Evolutionary conservation across 768 basidiomycete species (phyloP), one percentile per base, ranked within the genome.

Genomic region (Nidularia pulvinata): DNA sequence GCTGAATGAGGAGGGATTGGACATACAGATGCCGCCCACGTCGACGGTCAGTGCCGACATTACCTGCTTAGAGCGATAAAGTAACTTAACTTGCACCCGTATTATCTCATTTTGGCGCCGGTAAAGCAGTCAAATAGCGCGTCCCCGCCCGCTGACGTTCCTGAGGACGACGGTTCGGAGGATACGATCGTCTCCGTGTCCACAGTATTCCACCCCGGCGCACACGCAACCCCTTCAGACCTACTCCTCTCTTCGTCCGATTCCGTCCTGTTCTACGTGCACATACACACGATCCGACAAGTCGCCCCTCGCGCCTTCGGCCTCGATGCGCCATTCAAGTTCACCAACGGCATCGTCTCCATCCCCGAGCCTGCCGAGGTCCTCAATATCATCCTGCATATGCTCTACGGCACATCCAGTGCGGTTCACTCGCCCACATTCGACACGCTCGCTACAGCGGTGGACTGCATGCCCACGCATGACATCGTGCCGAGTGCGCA

Each of bases 261-360:
- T 54, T 76, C 75, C 0, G 82, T 88, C 30, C 78, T 85, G 58
- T 88, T 88, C 71, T 85, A 85, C 56, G 80, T 79, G 2, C 81
- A 87, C 62, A 61, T 68, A 0, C 57, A 72, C 11, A 58, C 19
- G 61, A 59, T 10, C 81, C 80, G 46, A 69, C 66, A 25, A 84
- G 86, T 66, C 65, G 72, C 39, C 39, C 13, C 11, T 11, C 11
- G 39, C 13, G 39, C 39, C 16, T 42, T 42, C 39, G 3, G 13
- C 39, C 61, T 86, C 5, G 47, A 46, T 10, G 51, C 42, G 25
- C 51, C 61, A 1, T 5, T 33, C 7, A 48, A 37, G 36, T 54
- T 52, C 42, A 65, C 67, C 36, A 50, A 61, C 0, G 65, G 69
- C 6, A 65, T 83, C n/a, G 56, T 85, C 46, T 57, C 72, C 19